Evolutionary conservation across 2,329 filamentous ascomycete genomes (phyloP), one percentile per base, ranked within the genome.

Genomic region (Aaosphaeria arxii): DNA sequence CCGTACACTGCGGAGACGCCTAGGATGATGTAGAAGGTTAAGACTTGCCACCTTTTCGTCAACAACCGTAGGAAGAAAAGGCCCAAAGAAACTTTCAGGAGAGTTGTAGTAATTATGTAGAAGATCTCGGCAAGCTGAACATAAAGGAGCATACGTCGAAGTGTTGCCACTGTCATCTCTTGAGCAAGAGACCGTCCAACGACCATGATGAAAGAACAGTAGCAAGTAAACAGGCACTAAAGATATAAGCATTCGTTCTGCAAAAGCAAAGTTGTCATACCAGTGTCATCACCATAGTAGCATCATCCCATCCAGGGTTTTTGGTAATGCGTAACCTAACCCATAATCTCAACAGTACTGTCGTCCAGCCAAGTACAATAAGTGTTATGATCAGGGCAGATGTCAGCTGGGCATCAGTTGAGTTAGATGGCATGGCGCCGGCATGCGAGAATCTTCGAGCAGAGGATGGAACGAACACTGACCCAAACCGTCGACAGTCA

Each of bases 91-190:
- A 68, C 58, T 53, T 80, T 81, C 40, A 79, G 69, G 13, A 76
- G 57, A 5, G 74, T 71, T 5, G 75, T 78, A 1, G 74, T 72
- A 50, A 79, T 67, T 29, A 77, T 73, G 58, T 82, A 83, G 58
- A 76, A 78, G 43, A 78, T 66, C 55, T 82, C 78, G 13, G 53
- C 55, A 5, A 68, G 54, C 55, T 67, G 63, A 13, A 69, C 53
- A 28, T 60, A 62, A 13, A 61, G 49, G 9, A 66, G 44, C 7
- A 53, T 64, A 13, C 51, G 35, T 13, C 42, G 53, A 4, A 59
- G 50, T 2, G 45, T 46, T 5, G 58, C 40, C 32, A 40, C 29
- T 24, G 45, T 49, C 35, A 62, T 59, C 11, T 57, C 45, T 6
- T 51, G 45, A 9, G 44, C 11, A 46, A 46, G 33, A 11, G 29